Base-by-base conservation (phyloP, 352 stramenopile species). In the Globisporangium canariense region DNA sequence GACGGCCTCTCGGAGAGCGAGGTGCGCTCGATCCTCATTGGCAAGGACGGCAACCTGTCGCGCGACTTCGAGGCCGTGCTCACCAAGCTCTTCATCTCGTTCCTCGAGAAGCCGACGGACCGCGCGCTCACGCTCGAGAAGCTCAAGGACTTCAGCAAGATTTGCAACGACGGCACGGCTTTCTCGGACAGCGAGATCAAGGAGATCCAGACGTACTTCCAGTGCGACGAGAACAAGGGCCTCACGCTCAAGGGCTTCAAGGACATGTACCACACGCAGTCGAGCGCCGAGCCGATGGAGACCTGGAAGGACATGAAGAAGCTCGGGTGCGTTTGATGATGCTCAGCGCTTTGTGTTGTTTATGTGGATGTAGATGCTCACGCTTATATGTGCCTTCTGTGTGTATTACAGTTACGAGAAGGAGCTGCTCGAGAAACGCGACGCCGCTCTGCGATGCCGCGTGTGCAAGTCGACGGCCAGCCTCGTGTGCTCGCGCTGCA, bases 211-310 rank as follows among this genome's bases (percentile, higher is more conserved):
- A 94, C 84, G 46, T 96, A 96, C 75, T 96, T 96, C 73, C 83
- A 96, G 74, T 96, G 87, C 71, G 86, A 96, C 65, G 87, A 96
- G 74, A 95, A 95, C 77, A 93, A 93, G 79, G 85, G 85, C 16
- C 75, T 95, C 66, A 95, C 87, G 68, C 80, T 93, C 56, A 91
- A 91, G 76, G 87, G 87, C 47, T 96, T 94, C 71, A 94, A 93
- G 76, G 87, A 96, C 68, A 96, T 96, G 85, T 96, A 96, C 82
- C 87, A 94, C 75, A 96, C 87, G 69, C 87, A 96, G 73, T 94
- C 87, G 63, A 94, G 87, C 69, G 86, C 86, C 40, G 87, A 96
- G 74, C 83, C 86, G 16, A 85, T 91, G 73, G 87, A 96, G 79
- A 96, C 87, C 52, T 96, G 87, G 87, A 86, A 86, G 67, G 87